Base-by-base conservation (phyloP, 306 rosid species). In the Rosa rugosa region DNA sequence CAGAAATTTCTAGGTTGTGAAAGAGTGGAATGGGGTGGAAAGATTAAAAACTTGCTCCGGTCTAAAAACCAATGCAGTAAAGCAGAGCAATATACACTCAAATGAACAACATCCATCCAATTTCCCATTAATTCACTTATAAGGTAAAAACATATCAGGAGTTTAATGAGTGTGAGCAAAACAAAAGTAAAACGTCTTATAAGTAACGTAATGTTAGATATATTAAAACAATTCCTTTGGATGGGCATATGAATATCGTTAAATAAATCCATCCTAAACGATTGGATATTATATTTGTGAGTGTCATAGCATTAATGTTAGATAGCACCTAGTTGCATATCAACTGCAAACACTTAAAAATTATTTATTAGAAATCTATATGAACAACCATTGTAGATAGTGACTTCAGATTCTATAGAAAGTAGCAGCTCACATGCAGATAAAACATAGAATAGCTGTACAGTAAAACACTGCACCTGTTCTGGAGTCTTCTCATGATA, bases 401-500 rank as follows among this genome's bases (percentile, higher is more conserved):
- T 18, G 14, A 50, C 6, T 22, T 72, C 76, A 72, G 46, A 53
- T 20, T 14, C 1, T 34, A 31, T 9, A 51, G 47, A 51, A 51
- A 18, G n/a, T n/a, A 71, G 25, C 36, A 49, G 13, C 11, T 17
- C 16, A 31, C 16, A 40, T 22, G 66, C 23, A n/a, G 6, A 40
- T 38, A 34, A 34, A 27, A 42, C 27, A 53, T 4, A 73, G 27
- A 71, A 27, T 8, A 31, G 20, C 22, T 23, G 22, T 6, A 14
- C 23, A 71, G 44, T 5, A 71, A 47, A 49, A 27, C 36, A 40
- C 4, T 27, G 77, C 46, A 94, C 99, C 99, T 95, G 99, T 82
- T 95, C 99, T 10, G 96, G 98, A 74, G 99, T 95, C 85, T 95
- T 95, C 82, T 95, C 99, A 72, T 95, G 98, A 84, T 90, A 93